These are phyloP conservation scores for Thelonectria blattea DNA, from an alignment of 2,329 filamentous ascomycete genomes.

Conservation along the genomic window DNA sequence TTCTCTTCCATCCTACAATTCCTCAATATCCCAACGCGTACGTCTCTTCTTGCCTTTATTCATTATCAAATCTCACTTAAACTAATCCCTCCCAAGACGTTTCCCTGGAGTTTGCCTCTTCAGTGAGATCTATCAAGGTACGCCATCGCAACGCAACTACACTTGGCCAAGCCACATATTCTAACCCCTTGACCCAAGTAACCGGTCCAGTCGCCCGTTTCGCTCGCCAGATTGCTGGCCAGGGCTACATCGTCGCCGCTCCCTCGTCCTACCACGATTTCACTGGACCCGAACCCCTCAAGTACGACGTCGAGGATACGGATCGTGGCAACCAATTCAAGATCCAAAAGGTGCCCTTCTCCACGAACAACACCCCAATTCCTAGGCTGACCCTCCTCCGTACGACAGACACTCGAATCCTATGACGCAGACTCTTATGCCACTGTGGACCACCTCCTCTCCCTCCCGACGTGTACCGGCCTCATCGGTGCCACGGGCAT, in stretches of 20 bases:
- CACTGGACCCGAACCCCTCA: slow-evolving; percentile 79
- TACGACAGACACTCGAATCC: slow-evolving; percentile 72
- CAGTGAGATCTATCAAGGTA: slow-evolving; percentile 95
- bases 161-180: not conserved
- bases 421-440: slow-evolving; percentile 82
- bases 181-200: slow-evolving; percentile 56
- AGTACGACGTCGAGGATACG: slow-evolving; percentile 87
- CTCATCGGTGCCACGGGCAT: slow-evolving; percentile 82
- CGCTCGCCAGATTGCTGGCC: slow-evolving; percentile 87
- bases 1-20: slow-evolving; percentile 85
- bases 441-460: slow-evolving; percentile 73
- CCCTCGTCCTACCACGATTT: slow-evolving; percentile 95
- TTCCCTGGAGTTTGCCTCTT: slow-evolving; percentile 91
- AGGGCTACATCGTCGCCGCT: slow-evolving; percentile 92
- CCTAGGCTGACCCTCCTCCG: not conserved
- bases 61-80: not conserved
- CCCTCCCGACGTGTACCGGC: slow-evolving; percentile 79
- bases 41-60: slow-evolving; percentile 29
- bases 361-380: not conserved
- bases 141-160: slow-evolving; percentile 15
- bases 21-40: slow-evolving; percentile 86
- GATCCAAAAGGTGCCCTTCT: slow-evolving; percentile 68
- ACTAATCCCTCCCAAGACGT: slow-evolving; percentile 47
- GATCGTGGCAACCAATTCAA: slow-evolving; percentile 89
- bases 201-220: slow-evolving; percentile 90